Conservation (phyloP, 1,284 basidiomycete species). For the Ustilago trichophora region DNA sequence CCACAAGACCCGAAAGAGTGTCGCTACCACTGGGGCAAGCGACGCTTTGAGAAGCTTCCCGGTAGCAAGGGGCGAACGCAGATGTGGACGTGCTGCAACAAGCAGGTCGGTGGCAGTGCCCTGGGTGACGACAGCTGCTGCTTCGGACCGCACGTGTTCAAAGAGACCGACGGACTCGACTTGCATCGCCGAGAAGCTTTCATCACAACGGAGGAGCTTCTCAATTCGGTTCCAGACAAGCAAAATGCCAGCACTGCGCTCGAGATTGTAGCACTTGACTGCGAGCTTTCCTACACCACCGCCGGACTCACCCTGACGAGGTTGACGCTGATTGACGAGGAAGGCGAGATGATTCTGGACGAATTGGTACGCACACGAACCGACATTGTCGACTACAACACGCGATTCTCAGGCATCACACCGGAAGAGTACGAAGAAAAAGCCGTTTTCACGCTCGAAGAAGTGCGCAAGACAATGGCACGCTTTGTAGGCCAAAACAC, state of each 20-base stretch:
- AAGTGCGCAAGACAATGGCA: slow-evolving; percentile 45
- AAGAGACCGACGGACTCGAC: slow-evolving; percentile 48
- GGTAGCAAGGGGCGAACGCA: slow-evolving; percentile 31
- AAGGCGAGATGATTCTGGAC: slow-evolving; percentile 56
- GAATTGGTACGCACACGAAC: slow-evolving; percentile 48
- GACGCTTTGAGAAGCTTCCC: slow-evolving; percentile 37
- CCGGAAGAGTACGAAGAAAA: slow-evolving; percentile 44
- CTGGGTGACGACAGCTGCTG: slow-evolving; percentile 54
- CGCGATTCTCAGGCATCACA: slow-evolving; percentile 61
- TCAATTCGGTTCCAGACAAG: slow-evolving; percentile 10
- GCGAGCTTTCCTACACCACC: slow-evolving; percentile 63
- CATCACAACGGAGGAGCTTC: slow-evolving; percentile 37
- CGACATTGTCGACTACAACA: slow-evolving; percentile 61
- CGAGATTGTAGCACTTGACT: slow-evolving; percentile 61
- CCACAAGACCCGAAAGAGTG: slow-evolving; percentile 51
- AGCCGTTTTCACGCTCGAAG: slow-evolving; percentile 41
- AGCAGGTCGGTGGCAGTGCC: slow-evolving; percentile 43
- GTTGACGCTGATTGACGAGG: slow-evolving; percentile 59
- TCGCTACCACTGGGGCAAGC: slow-evolving; percentile 57
- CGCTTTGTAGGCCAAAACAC: slow-evolving; percentile 56
- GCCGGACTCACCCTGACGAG: slow-evolving; percentile 59
- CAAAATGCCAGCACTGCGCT: slow-evolving; percentile 10
- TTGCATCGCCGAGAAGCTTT: slow-evolving; percentile 58
- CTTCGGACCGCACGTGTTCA: slow-evolving; percentile 62
- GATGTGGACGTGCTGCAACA: slow-evolving; percentile 60